Conservation (phyloP, 2,329 filamentous ascomycete genomes). For the Alternaria viburni region DNA sequence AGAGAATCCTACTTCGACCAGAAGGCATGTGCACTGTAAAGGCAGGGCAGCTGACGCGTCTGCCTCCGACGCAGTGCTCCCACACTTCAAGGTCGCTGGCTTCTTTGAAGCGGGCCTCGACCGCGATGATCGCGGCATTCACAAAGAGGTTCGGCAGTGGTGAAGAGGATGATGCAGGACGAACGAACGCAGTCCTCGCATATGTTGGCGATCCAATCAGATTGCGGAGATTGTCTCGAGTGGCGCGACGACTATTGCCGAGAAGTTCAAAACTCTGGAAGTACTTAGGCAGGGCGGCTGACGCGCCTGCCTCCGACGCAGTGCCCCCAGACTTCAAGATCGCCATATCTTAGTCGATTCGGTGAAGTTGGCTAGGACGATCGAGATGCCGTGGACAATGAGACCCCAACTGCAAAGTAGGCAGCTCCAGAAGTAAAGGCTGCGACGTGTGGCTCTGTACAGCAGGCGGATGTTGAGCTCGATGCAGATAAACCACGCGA, state of each 20-base stretch:
- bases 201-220: slow-evolving; percentile 34
- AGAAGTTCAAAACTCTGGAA: slow-evolving; percentile 33
- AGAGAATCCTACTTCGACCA: too few species aligned
- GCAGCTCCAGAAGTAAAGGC: slow-evolving; percentile 57
- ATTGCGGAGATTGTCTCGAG: slow-evolving; percentile 30
- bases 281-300: slow-evolving; percentile 20
- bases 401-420: slow-evolving; percentile 37
- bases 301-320: background rate
- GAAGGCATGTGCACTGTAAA: background rate
- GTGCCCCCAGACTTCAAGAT: background rate
- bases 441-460: slow-evolving; percentile 45
- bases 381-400: slow-evolving; percentile 48
- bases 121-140: background rate
- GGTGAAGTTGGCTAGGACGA: slow-evolving; percentile 51
- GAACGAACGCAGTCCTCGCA: background rate
- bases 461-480: slow-evolving; percentile 53
- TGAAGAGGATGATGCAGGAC: background rate
- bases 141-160: background rate
- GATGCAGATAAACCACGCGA: slow-evolving; percentile 45
- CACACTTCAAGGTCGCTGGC: background rate
- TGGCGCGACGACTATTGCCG: slow-evolving; percentile 11
- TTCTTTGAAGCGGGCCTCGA: background rate
- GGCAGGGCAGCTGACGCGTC: background rate
- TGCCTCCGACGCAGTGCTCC: background rate
- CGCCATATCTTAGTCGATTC: background rate